Evolutionary conservation across 257 asterid species (phyloP).

Genomic region (Prunella vulgaris): DNA sequence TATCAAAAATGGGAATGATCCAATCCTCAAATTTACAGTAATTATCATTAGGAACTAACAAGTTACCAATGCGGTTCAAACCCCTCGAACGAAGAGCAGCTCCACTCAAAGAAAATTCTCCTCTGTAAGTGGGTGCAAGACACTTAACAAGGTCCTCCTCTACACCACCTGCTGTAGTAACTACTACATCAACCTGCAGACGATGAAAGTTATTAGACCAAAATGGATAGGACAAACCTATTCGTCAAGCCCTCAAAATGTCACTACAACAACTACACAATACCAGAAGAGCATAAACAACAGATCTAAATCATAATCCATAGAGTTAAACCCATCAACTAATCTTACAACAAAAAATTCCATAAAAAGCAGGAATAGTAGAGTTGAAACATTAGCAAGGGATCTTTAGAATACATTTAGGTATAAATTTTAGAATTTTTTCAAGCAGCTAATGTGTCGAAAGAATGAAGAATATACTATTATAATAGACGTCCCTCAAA

Average conservation of each 20-base stretch:
- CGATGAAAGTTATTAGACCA: not conserved
- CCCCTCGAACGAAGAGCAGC: constrained; percentile 80
- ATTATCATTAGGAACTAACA: constrained; percentile 91
- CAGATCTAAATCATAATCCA: not conserved
- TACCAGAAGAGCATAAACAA: not conserved
- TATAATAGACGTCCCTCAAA: not conserved
- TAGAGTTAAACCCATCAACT: not conserved
- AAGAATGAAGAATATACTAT: not conserved
- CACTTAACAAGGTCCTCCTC: constrained; percentile 98
- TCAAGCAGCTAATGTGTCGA: not conserved
- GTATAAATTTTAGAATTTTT: not conserved
- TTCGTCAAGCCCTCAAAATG: not conserved
- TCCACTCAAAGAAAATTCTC: constrained; percentile 80
- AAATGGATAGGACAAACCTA: not conserved
- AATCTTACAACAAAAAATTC: not conserved
- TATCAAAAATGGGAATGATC: constrained; percentile 85
- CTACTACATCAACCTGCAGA: constrained; percentile 84
- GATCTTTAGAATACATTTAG: not conserved
- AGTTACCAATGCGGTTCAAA: constrained; percentile 85
- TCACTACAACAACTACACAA: not conserved
- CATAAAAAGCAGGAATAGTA: not conserved
- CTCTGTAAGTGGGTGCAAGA: constrained; percentile 87
- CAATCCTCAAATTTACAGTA: constrained; percentile 96
- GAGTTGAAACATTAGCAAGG: not conserved
- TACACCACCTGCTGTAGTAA: constrained; percentile 97